Percentiles rank a stretch among this genome's conserved stretches.
These are phyloP conservation scores for Tillandsia fasciculata DNA, from an alignment of 176 grass and related monocot genomes.

Conservation along the genomic window DNA sequence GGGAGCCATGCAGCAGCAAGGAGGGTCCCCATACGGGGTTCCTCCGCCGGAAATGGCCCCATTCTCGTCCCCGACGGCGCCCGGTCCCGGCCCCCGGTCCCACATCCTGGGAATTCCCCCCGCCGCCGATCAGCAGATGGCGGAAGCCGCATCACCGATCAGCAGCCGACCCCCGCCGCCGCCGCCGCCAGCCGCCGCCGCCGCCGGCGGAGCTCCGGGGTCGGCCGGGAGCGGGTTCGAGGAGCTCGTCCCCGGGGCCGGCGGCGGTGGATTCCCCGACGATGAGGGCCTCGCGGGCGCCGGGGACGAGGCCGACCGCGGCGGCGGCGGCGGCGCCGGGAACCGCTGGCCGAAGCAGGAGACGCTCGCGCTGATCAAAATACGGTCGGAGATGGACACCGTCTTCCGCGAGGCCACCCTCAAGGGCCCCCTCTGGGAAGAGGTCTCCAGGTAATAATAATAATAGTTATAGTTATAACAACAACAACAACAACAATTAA, in stretches of 20 bases:
- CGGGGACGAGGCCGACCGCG: background rate
- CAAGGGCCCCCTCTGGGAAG: conserved; percentile 19
- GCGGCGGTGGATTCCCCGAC: background rate
- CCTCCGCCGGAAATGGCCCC: conserved; percentile 11
- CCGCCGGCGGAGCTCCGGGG: background rate
- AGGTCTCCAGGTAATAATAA: conserved; percentile 14
- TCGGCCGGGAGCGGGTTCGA: background rate
- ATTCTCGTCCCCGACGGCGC: conserved; percentile 5
- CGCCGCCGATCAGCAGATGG: background rate
- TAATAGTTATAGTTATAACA: too few species aligned
- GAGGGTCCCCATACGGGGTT: conserved; percentile 15
- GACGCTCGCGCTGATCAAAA: conserved; percentile 9
- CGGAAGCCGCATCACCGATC: conserved; percentile 15
- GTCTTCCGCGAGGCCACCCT: conserved; percentile 13
- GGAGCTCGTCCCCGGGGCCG: background rate
- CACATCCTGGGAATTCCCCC: conserved; percentile 5
- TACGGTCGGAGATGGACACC: conserved; percentile 12
- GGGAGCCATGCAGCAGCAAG: conserved; percentile 8
- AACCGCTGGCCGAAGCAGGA: conserved; percentile 14
- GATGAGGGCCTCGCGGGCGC: conserved; percentile 1
- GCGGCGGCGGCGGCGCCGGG: background rate
- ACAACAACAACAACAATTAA: background rate
- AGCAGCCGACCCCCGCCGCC: conserved; percentile 9
- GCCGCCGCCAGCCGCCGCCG: background rate
- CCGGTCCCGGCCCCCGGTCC: background rate